Evolutionary conservation across 148 eudicot genomes (phyloP), one percentile per base, ranked within the genome.

Genomic region (Rhododendron henanense): DNA sequence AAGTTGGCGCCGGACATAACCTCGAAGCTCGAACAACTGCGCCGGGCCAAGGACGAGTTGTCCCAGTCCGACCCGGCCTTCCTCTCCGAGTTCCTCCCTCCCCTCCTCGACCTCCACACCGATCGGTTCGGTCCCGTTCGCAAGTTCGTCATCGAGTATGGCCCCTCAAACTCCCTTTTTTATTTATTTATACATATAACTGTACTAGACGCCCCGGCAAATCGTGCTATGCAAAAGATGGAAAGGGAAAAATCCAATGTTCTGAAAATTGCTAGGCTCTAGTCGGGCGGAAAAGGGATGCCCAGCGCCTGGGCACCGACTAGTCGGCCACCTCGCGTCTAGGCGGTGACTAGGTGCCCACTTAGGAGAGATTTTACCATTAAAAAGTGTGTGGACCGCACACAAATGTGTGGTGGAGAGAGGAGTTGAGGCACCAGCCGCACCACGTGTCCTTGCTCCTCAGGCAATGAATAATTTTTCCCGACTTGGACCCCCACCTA

Each of bases 61-160:
- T 82, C 85, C 48, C 75, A 25, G 21, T 85, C 88, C 33, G 86
- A 71, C 14, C 23, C 86, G 35, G 85, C 48, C 5, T 85, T 93
- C 78, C 67, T 93, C 57, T 88, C 90, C 31, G 91, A 91, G 47
- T 83, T 93, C 51, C 88, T 96, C 4, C 85, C 95, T 82, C 86
- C 86, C 3, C 78, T 96, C 45, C 85, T 95, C 61, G 61, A 88
- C 25, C 91, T 96, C 53, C 85, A 86, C 33, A 71, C 93, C 25
- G 96, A 96, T 81, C 86, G 85, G 25, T 92, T 87, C 76, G 91
- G 95, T 53, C 98, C 99, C 9, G 92, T 93, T 83, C 96, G 98
- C 83, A 92, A 90, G 88, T 88, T 89, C 65, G 84, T 90, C 51
- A 86, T 87, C 48, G 89, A 92, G 99, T 96, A 87, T 18, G 94